These are phyloP conservation scores for Aspergillus versicolor DNA, from an alignment of 2,329 filamentous ascomycete species.

Conservation along the genomic window DNA sequence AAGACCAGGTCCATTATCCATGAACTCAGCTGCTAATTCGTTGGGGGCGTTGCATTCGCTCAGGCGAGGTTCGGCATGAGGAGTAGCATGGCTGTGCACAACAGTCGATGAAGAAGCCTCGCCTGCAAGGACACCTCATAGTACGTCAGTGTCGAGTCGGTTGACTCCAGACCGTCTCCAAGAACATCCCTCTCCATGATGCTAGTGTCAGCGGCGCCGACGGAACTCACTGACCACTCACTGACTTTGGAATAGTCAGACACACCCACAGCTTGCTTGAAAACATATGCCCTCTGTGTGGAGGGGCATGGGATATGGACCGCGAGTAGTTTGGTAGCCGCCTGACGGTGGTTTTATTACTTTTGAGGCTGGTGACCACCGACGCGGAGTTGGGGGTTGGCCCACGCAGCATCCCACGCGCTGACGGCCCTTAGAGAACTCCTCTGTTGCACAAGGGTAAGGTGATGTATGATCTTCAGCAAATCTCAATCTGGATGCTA, in stretches of 20 bases:
- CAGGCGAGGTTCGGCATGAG: conserved; percentile 1
- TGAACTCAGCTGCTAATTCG: conserved; percentile 2
- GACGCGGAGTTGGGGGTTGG: conserved; percentile 16
- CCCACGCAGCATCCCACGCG: conserved; percentile 23
- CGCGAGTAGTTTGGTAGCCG: conserved; percentile 9
- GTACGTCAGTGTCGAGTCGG: conserved; percentile 17
- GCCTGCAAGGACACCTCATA: conserved; percentile 20
- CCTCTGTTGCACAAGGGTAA: conserved; percentile 18
- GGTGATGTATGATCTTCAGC: conserved; percentile 18
- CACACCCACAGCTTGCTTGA: conserved; percentile 16
- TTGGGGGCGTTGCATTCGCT: conserved; percentile 11
- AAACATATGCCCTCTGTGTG: conserved; percentile 13
- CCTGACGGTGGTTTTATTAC: conserved; percentile 15
- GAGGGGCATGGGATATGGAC: conserved; percentile 1
- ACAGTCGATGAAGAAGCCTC: conserved; percentile 12
- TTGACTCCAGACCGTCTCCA: conserved; percentile 18
- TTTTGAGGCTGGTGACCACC: conserved; percentile 20
- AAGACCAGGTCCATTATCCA: conserved; percentile 2
- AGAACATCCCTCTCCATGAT: conserved; percentile 13
- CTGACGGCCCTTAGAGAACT: conserved; percentile 9
- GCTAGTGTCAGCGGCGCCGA: conserved; percentile 16
- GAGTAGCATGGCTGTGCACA: conserved; percentile 13
- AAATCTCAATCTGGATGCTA: conserved; percentile 14
- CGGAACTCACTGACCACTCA: conserved; percentile 17
- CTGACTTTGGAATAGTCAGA: conserved; percentile 14